Evolutionary conservation across 1,284 basidiomycete species (phyloP), one percentile per base, ranked within the genome.

Genomic region (Leccinum fuscescens): DNA sequence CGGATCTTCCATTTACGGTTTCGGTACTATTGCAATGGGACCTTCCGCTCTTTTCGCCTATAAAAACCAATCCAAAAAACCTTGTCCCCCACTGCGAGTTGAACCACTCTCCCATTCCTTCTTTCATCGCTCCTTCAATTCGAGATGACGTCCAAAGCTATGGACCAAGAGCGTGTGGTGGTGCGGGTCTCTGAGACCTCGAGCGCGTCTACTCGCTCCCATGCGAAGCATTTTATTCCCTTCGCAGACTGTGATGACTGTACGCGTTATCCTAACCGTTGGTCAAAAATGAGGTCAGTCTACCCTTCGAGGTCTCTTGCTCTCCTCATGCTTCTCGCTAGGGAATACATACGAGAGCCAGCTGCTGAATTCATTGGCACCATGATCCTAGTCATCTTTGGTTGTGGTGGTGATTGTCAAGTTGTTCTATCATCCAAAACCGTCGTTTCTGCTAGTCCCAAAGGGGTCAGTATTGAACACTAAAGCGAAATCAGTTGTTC

Each of bases 291-390:
- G 57, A 80, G 86, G 86, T 87, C 65, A 35, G 78, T 69, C 53
- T n/a, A 5, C 20, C 24, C 33, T 44, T 50, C 29, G 15, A 12
- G 2, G 14, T 44, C 17, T 54, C 29, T 27, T 6, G 5, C 29
- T 58, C 7, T 50, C 12, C 50, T 64, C 44, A 58, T 22, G 6
- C n/a, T 22, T 51, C 49, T 35, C 12, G 11, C 9, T 58, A 81
- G 79, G 17, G 71, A 77, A 74, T 72, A 60, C 22, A 68, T 89
- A 50, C 79, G 85, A 60, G 87, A 90, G 71, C 82, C 86, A 17
- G 79, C 79, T 44, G 89, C 88, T 4, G 89, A 91, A 71, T 88
- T 89, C 66, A 70, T 89, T 51, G 88, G 86, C 42, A 83, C 85
- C 29, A 83, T 85, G 77, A 77, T 89, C 39, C 76, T 91, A 11